phyloP scores from a whole-genome alignment of 345 rosid genomes.

The Psidium guajava region DNA sequence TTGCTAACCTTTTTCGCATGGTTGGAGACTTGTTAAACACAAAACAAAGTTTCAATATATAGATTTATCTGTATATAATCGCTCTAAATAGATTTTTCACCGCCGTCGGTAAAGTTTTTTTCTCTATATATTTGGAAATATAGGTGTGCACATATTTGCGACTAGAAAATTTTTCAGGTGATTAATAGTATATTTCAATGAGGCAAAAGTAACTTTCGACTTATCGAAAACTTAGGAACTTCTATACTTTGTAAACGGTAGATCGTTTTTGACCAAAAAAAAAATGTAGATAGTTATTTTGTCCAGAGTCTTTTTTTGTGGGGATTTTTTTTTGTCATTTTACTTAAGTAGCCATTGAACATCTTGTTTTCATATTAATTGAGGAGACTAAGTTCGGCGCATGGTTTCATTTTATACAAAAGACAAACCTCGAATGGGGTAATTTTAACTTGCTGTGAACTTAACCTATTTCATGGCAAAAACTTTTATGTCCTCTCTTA shows the following conservation, averaged over 20 bases:
- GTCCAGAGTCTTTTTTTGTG: too few species aligned
- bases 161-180: too few species aligned
- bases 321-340: too few species aligned
- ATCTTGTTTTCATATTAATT: too few species aligned
- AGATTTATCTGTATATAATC: background rate
- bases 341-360: too few species aligned
- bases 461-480: background rate
- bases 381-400: too few species aligned
- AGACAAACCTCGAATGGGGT: background rate
- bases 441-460: background rate
- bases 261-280: too few species aligned
- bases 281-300: too few species aligned
- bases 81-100: background rate
- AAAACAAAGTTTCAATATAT: background rate
- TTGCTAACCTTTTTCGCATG: background rate
- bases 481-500: background rate
- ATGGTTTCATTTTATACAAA: background rate
- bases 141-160: background rate
- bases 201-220: too few species aligned
- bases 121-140: background rate
- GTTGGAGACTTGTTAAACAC: background rate
- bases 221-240: too few species aligned
- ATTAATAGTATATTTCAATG: too few species aligned
- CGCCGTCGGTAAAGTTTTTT: background rate
- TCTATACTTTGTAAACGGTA: too few species aligned